A percentile compares a stretch with the other conserved stretches of the same genome.
Evolutionary conservation across 148 eudicot genomes (phyloP).

Genomic region (Amaranthus palmeri): DNA sequence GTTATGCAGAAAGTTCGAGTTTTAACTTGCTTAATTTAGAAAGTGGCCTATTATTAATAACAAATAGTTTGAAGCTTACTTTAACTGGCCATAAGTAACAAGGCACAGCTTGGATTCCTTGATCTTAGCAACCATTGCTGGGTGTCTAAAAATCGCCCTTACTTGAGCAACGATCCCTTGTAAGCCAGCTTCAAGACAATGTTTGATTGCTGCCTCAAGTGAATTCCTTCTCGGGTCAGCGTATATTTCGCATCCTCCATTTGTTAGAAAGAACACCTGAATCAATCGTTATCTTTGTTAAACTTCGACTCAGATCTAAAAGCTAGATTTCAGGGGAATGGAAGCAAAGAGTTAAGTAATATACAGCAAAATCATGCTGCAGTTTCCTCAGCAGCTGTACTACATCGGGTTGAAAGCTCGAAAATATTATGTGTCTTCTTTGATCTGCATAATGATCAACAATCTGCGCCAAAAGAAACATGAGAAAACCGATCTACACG

Average conservation of each 20-base stretch:
- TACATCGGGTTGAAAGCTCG: slow-evolving; percentile 55
- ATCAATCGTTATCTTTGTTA: background rate
- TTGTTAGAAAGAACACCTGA: slow-evolving; percentile 46
- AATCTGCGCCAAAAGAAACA: slow-evolving; percentile 12
- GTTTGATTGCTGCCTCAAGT: slow-evolving; percentile 37
- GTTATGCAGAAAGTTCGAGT: too few relatives aligned
- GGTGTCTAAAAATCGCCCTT: slow-evolving; percentile 39
- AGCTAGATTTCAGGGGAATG: background rate
- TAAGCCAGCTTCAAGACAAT: slow-evolving; percentile 34
- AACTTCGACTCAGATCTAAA: background rate
- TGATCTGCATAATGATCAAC: slow-evolving; percentile 24
- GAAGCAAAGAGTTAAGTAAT: background rate
- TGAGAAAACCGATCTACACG: background rate
- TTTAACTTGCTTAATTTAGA: too few relatives aligned
- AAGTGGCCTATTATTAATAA: too few relatives aligned
- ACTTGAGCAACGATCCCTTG: slow-evolving; percentile 45
- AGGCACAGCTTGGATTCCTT: slow-evolving; percentile 37
- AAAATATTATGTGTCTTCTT: slow-evolving; percentile 36
- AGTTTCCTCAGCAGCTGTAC: slow-evolving; percentile 33
- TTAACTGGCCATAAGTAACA: slow-evolving; percentile 37
- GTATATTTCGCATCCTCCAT: slow-evolving; percentile 42
- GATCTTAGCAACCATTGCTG: slow-evolving; percentile 30
- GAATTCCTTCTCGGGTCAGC: slow-evolving; percentile 44
- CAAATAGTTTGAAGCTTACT: slow-evolving; percentile 20
- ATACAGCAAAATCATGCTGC: slow-evolving; percentile 43